Evolutionary conservation across 2,329 filamentous ascomycete genomes (phyloP), one percentile per base, ranked within the genome.

Genomic region (Volutella citrinella): DNA sequence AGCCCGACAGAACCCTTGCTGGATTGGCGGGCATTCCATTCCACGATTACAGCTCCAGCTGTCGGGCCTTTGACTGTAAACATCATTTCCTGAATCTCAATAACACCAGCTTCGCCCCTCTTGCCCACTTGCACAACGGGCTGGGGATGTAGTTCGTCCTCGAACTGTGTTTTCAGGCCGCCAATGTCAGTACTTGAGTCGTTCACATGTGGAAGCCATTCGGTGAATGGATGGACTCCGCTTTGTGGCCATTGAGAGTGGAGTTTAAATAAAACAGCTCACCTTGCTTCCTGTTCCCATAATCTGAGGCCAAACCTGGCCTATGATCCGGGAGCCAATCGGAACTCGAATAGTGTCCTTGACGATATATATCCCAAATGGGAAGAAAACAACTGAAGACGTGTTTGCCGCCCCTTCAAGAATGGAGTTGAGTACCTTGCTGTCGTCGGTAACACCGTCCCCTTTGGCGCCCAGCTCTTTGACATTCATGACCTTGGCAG

Each of bases 361-460:
- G 17, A 77, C 55, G 4, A 64, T 47, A 38, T 76, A 76, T 12
- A 66, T 7, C 7, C 7, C 15, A 27, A 60, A 59, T n/a, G 68
- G 68, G 35, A 74, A 58, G 43, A 62, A 75, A 7, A 69, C 60
- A 34, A 74, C 27, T 5, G 34, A 19, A 27, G 34, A 28, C 12
- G 57, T 42, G 51, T 63, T 34, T 4, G 54, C 49, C 4, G 54
- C 52, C 8, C 44, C 37, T 18, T 39, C 28, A 39, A 67, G 59
- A 19, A 62, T 36, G 7, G 34, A 14, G 19, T 56, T 57, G 8
- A 65, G 37, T 3, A 46, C 51, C 10, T 29, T 41, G 0, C 56
- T 57, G 51, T 89, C 84, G 43, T 91, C 85, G 0, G 81, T 79
- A 1, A 60, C 54, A 17, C 83, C 85, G 45, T 91, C 83, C 48